Base-by-base conservation (phyloP, 257 asterid species). In the Solanum chiquidenum region DNA sequence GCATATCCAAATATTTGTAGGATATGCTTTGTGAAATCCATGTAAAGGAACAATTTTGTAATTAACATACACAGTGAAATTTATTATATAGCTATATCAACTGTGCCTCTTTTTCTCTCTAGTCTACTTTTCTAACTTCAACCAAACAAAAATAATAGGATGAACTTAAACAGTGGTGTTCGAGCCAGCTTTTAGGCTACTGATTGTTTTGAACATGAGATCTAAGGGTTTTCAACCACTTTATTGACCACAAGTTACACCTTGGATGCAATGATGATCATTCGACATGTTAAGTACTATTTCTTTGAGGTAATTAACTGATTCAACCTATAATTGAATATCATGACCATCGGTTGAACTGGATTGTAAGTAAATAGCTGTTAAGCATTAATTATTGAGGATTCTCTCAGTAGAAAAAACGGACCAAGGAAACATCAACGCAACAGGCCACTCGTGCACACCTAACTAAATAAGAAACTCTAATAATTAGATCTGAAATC, bases 381-480 rank as follows among this genome's bases (percentile, higher is more conserved):
- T 40, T 31, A n/a, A 40, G 37, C 84, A 77, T 40, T 42, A 77
- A 40, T 42, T 77, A 12, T 13, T 8, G 38, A 42, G 62, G 64
- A 77, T 42, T 25, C 25, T 42, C 38, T 42, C 14, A 23, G 35
- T 76, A 42, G 25, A 42, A 77, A 77, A 77, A 33, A 42, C 2
- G 25, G 16, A 25, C 6, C 40, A 29, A 3, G 64, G 84, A 42
- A 40, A 25, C 64, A 79, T 79, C 38, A 79, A 79, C 13, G n/a
- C 62, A 77, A 77, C 60, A 77, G 31, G 60, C 37, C 62, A 77
- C 25, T 42, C 84, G 38, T 77, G 84, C 84, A 73, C 82, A 73
- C 49, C 25, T 25, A 77, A 79, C 71, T 62, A 62, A 23, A 62
- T 62, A 62, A 62, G 71, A n/a, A n/a, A 62, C 7, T 62, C 31